A percentile compares a stretch with the other conserved stretches of the same genome.
Conservation (phyloP, 2,329 filamentous ascomycete species). For the Stachybotrys elegans region DNA sequence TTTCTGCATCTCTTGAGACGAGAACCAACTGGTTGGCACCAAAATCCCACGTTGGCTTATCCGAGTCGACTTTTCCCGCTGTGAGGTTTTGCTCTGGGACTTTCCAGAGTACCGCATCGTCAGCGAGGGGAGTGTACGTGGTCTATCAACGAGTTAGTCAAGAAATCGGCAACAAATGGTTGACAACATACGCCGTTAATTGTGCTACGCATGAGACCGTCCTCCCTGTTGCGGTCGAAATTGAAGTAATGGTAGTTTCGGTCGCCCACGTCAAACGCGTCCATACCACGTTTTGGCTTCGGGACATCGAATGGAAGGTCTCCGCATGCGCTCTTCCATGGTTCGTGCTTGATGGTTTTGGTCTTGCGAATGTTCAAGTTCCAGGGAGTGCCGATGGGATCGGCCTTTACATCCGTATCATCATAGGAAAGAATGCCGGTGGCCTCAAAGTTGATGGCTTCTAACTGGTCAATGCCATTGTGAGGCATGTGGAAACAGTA, state of each 20-base stretch:
- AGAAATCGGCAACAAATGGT: background rate
- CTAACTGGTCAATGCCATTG: background rate
- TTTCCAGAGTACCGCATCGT: slow-evolving; percentile 9
- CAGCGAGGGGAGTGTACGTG: slow-evolving; percentile 8
- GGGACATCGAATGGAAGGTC: slow-evolving; percentile 15
- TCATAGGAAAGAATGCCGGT: slow-evolving; percentile 12
- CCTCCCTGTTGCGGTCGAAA: slow-evolving; percentile 1
- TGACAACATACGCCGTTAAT: slow-evolving; percentile 5
- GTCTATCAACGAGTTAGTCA: slow-evolving; percentile 7
- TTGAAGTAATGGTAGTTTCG: slow-evolving; percentile 7
- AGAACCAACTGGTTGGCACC: slow-evolving; percentile 10
- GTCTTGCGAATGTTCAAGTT: background rate
- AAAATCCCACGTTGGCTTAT: slow-evolving; percentile 2
- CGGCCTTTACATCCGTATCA: slow-evolving; percentile 6
- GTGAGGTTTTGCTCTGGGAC: slow-evolving; percentile 2
- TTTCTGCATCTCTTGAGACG: slow-evolving; percentile 9
- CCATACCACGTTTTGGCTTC: slow-evolving; percentile 9
- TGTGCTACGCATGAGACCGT: slow-evolving; percentile 2
- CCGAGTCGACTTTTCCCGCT: background rate
- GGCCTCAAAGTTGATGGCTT: slow-evolving; percentile 9
- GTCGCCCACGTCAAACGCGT: slow-evolving; percentile 13
- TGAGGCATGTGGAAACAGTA: slow-evolving; percentile 6
- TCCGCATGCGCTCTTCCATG: slow-evolving; percentile 6
- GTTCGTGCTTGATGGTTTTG: background rate
- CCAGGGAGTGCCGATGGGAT: slow-evolving; percentile 12